Base-by-base conservation (phyloP, 2,329 filamentous ascomycete genomes). In the Passalora sequoiae region DNA sequence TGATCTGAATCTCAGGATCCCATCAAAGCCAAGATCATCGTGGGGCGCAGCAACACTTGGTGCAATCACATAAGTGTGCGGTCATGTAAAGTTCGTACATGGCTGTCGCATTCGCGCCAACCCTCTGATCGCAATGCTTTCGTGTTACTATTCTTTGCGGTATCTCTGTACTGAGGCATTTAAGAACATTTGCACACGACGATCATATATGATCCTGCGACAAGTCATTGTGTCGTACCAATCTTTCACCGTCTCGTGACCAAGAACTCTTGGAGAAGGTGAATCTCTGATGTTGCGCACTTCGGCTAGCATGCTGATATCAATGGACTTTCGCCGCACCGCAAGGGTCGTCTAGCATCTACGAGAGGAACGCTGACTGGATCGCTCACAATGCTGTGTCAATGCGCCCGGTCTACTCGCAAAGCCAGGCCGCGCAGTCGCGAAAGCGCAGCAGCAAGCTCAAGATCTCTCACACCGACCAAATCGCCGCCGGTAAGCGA, bases 391-490 rank as follows among this genome's bases (percentile, higher is more conserved):
- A 9, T 9, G 16, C 15, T 7, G 10, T 31, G 9, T 33, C 28
- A 41, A 36, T 10, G 21, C 31, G 20, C 39, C 15, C 10, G 32
- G 27, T 47, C 47, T 19, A 51, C 47, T 13, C 40, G 33, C 40
- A 53, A 25, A 36, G 43, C 43, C 30, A 53, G 31, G 4, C 58
- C 58, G 16, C 60, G 51, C 21, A 62, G 38, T 27, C 60, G 51
- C 16, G 56, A 60, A 21, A 62, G 36, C 6, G 58, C 60, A 32
- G 58, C 59, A 28, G 53, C 58, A 17, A 62, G 25, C 49, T 63
- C 61, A 27, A 59, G 54, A 2, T 40, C 49, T 21, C 61, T 55
- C 22, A 60, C 50, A 29, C 55, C 60, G 16, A 63, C 60, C 24
- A 59, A 40, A 19, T 62, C 60, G 21, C 60, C 60, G 13, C 56